Evolutionary conservation across 2,329 filamentous ascomycete species (phyloP), one percentile per base, ranked within the genome.

Genomic region (Hypoxylon sp.): DNA sequence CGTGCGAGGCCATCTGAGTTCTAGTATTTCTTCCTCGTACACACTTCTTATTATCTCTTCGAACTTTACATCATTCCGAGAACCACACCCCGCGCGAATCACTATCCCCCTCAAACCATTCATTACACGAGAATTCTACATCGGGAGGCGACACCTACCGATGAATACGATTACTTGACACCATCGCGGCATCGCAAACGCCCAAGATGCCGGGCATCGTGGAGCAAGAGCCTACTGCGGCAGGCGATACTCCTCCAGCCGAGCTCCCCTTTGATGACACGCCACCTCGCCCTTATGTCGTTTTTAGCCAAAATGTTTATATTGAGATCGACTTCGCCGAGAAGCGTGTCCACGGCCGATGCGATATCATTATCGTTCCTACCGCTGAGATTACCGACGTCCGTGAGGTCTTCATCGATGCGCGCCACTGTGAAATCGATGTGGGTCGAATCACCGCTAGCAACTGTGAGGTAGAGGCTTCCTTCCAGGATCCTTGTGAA

Each of bases 271-370:
- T 75, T 70, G 74, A 79, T 60, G 69, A 76, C 49, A 75, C 78
- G 13, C 75, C 76, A 28, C 74, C 75, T 38, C 79, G 80, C 41
- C 76, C 77, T 48, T 86, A 83, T 68, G 76, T 86, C 43, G 82
- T 98, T 63, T 86, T 93, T 60, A 91, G 94, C 80, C 95, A 98
- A 81, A 92, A 93, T 78, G 90, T 99, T 53, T 91, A 94, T 74
- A 85, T 99, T 66, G 94, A 98, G 75, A 85, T 99, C 77, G 92
- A 97, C 81, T 97, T 99, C 78, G 86, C 87, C 70, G 88, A 87
- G 59, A 91, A 90, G 79, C 87, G 85, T 75, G 82, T 98, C 75
- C 90, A 87, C 67, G 96, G 96, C 55, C 91, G 88, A 69, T 93
- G 92, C 7, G 91, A 94, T 72, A 91, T 99, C 73, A 91, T 90